A percentile compares a stretch with the other conserved stretches of the same genome.
These are phyloP conservation scores for Biscogniauxia marginata DNA, from an alignment of 2,329 filamentous ascomycete genomes.

Conservation along the genomic window DNA sequence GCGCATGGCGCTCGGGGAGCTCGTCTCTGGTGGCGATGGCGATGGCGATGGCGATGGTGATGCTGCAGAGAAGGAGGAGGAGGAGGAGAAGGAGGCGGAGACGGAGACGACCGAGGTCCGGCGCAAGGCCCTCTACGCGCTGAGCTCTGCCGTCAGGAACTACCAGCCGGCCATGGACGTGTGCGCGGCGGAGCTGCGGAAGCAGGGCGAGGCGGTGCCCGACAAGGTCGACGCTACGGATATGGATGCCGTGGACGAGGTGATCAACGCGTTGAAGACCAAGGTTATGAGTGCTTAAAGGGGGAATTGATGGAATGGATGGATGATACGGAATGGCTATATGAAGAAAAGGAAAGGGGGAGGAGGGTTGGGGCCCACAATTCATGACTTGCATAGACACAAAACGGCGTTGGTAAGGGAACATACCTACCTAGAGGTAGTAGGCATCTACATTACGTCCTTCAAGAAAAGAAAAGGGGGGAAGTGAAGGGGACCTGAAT, in stretches of 20 bases:
- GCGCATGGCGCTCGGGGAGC: conserved; percentile 48
- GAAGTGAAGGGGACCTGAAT: neutral
- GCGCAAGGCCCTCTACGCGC: conserved; percentile 84
- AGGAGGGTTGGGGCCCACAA: too few species aligned
- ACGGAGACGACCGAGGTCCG: conserved; percentile 64
- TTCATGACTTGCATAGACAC: too few species aligned
- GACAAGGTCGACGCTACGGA: conserved; percentile 73
- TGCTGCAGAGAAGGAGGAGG: conserved; percentile 8
- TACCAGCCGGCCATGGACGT: conserved; percentile 80
- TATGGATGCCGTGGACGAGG: conserved; percentile 80
- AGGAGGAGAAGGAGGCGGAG: conserved; percentile 41
- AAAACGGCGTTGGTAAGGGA: neutral
- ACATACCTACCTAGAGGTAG: neutral
- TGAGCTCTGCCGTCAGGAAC: conserved; percentile 84
- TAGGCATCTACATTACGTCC: neutral
- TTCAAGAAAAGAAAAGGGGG: neutral
- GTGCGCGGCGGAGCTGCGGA: conserved; percentile 60
- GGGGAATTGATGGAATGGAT: too few species aligned
- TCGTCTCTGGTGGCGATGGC: conserved; percentile 8
- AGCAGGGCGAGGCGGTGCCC: conserved; percentile 52
- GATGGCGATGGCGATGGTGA: conserved; percentile 5
- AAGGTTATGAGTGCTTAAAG: conserved; percentile 41
- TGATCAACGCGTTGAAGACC: conserved; percentile 68
- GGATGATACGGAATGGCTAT: too few species aligned
- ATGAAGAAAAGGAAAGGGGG: neutral